Evolutionary conservation across 2,329 filamentous ascomycete genomes (phyloP), one percentile per base, ranked within the genome.

Genomic region (Hyphodiscus sp.): DNA sequence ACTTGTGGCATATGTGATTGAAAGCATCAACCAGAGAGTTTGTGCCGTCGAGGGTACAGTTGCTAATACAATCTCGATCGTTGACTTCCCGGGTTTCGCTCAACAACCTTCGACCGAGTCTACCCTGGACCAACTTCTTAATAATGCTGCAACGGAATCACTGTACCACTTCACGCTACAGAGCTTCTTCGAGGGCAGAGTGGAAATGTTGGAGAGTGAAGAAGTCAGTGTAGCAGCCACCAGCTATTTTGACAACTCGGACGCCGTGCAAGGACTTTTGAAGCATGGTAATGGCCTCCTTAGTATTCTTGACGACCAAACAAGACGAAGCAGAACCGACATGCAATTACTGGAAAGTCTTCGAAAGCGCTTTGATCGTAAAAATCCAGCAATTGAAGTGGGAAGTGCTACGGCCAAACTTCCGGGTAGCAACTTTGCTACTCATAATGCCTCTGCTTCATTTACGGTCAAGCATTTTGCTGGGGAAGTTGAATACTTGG

Each of bases 211-310:
- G 20, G 94, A 99, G 67, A 91, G 86, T 1, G 94, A 99, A 69
- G 94, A 99, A 68, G 89, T 99, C 38, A 83, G 79, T 30, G 89
- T 99, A 2, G 81, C 91, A 1, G 86, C 91, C 0, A 96, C 92
- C 0, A 96, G 90, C 73, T 99, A 97, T 71, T 99, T 96, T 63
- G 94, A 99, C 71, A 99, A 97, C 70, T 91, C 89, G 0, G 94
- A 97, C 69, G 91, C 92, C 10, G 91, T 96, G 56, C 90, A 88
- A 65, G 92, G 91, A 13, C 78, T 99, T 30, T 76, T 99, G 52
- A 99, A 97, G 74, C 79, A 89, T 53, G 90, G 91, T 23, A 97
- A 97, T 65, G 94, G 94, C 45, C 76, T 99, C 41, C 77, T 99
- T 19, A 91, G 90, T 70, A 99, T 99, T 58, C 76, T 99, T 0